Evolutionary conservation across 371 early-diverging fungal genomes (phyloP).

Genomic region (Mortierella sp.): DNA sequence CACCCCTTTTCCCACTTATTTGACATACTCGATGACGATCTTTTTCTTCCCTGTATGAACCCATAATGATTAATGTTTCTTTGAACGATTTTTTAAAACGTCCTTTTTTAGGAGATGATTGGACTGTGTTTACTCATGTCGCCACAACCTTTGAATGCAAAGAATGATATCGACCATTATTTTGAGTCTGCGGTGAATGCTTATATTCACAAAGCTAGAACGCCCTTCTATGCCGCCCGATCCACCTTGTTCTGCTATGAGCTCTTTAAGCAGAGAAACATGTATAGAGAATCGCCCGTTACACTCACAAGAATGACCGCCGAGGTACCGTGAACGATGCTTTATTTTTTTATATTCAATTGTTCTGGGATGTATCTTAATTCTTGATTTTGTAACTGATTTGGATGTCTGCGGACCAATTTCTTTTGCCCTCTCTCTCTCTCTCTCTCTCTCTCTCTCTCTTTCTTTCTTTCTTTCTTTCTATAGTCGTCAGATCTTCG

Average conservation of each 20-base stretch:
- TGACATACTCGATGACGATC: background rate
- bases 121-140: slow-evolving; percentile 84
- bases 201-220: slow-evolving; percentile 71
- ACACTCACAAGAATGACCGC: slow-evolving; percentile 78
- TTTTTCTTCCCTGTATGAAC: too few species aligned
- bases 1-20: too few species aligned
- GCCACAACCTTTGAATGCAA: slow-evolving; percentile 64
- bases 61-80: background rate
- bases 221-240: slow-evolving; percentile 75
- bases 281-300: slow-evolving; percentile 78
- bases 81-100: slow-evolving; percentile 17
- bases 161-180: slow-evolving; percentile 76
- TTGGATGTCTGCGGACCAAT: background rate
- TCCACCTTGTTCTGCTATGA: slow-evolving; percentile 85
- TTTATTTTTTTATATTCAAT: slow-evolving; percentile 1
- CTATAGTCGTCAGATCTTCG: slow-evolving; percentile 72
- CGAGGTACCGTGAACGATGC: slow-evolving; percentile 57
- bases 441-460: background rate
- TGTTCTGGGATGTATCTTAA: background rate
- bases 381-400: slow-evolving; percentile 22
- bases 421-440: background rate
- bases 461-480: background rate
- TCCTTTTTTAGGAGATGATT: slow-evolving; percentile 82
- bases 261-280: slow-evolving; percentile 71
- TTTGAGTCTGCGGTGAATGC: slow-evolving; percentile 82